Evolutionary conservation across 306 rosid species (phyloP).

Genomic region (Cucumis melo): DNA sequence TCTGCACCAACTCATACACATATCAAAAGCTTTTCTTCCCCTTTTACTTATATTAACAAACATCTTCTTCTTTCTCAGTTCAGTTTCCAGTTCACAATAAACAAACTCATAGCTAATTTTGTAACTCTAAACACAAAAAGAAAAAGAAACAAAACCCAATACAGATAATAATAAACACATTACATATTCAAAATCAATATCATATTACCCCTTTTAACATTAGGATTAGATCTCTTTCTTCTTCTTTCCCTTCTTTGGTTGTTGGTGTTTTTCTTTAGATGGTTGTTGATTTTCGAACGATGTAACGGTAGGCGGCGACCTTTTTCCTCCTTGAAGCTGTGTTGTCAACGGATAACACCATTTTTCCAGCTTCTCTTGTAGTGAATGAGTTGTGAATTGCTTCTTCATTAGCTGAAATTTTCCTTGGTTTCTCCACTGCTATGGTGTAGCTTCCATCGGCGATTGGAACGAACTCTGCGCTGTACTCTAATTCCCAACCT

Average conservation of each 20-base stretch:
- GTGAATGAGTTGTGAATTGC: slow-evolving; percentile 80
- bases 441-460: slow-evolving; percentile 73
- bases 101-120: not conserved
- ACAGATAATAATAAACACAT: not conserved
- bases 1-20: not conserved
- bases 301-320: slow-evolving; percentile 81
- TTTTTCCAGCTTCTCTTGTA: slow-evolving; percentile 47
- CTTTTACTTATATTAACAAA: not conserved
- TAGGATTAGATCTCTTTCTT: not conserved
- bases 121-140: not conserved
- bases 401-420: slow-evolving; percentile 43
- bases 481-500: slow-evolving; percentile 92
- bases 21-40: not conserved
- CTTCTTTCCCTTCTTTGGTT: not conserved
- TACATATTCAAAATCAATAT: not conserved
- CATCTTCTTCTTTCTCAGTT: not conserved
- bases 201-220: not conserved
- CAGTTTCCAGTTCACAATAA: not conserved
- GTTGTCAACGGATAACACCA: slow-evolving; percentile 84
- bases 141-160: not conserved
- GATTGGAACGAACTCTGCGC: slow-evolving; percentile 74
- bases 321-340: slow-evolving; percentile 60
- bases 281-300: slow-evolving; percentile 41
- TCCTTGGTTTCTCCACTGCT: slow-evolving; percentile 67
- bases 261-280: not conserved